These are phyloP conservation scores for Ulmus americana DNA, from an alignment of 331 rosid genomes.

Conservation along the genomic window DNA sequence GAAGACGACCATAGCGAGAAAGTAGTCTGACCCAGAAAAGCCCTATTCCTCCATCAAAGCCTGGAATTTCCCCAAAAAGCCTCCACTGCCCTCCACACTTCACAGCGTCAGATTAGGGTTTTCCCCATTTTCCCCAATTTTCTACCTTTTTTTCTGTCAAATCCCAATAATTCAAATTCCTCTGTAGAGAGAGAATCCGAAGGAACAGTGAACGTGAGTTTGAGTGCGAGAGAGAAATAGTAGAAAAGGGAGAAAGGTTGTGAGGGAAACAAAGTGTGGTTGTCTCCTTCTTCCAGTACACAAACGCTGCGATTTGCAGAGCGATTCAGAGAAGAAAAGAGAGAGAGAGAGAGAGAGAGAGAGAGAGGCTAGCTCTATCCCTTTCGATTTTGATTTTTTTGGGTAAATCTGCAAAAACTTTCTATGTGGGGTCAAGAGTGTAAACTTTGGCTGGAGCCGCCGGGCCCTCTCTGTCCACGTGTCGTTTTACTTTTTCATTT, in stretches of 20 bases:
- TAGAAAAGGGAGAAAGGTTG: neutral
- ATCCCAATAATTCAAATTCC: neutral
- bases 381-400: neutral
- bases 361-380: neutral
- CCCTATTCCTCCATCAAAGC: too few relatives aligned
- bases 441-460: conserved; percentile 19
- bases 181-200: neutral
- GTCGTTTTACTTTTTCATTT: neutral
- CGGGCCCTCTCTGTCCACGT: conserved; percentile 31
- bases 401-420: too few relatives aligned
- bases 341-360: conserved; percentile 3
- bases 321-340: neutral
- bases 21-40: neutral
- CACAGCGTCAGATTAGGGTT: conserved; percentile 4
- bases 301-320: too few relatives aligned
- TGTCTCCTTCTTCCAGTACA: conserved; percentile 9
- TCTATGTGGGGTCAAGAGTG: neutral
- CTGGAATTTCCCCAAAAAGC: too few relatives aligned
- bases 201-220: neutral
- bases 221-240: conserved; percentile 1
- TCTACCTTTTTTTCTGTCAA: neutral
- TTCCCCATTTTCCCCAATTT: neutral
- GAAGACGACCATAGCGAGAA: conserved; percentile 12
- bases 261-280: conserved; percentile 1
- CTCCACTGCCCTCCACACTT: too few relatives aligned